phyloP scores from a whole-genome alignment of 2,329 filamentous ascomycete species.

The Exophiala sp. region DNA sequence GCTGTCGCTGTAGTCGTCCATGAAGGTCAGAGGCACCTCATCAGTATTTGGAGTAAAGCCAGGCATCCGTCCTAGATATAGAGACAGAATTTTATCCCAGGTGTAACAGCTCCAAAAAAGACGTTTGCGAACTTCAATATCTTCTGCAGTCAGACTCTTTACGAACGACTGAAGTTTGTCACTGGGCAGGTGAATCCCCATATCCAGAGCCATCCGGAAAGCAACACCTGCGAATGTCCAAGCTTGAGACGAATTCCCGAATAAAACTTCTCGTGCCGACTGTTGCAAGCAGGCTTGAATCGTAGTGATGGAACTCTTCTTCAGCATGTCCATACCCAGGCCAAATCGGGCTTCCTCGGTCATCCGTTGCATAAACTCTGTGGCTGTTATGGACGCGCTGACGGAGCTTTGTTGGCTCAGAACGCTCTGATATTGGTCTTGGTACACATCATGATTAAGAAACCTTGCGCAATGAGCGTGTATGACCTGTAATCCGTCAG shows the following conservation, averaged over 20 bases:
- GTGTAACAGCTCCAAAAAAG: constrained; percentile 34
- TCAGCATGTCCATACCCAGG: constrained; percentile 31
- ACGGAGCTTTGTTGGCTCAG: constrained; percentile 12
- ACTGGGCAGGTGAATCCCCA: constrained; percentile 31
- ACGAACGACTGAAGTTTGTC: constrained; percentile 28
- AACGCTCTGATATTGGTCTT: constrained; percentile 20
- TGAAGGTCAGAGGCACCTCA: constrained; percentile 27
- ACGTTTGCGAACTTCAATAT: constrained; percentile 32
- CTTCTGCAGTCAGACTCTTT: constrained; percentile 29
- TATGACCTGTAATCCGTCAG: constrained; percentile 18
- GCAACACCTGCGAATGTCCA: constrained; percentile 33
- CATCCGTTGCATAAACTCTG: constrained; percentile 24
- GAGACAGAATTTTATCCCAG: constrained; percentile 33
- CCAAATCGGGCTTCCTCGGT: constrained; percentile 28
- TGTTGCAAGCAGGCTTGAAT: constrained; percentile 33
- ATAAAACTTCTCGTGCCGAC: constrained; percentile 31
- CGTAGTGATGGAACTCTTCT: constrained; percentile 30
- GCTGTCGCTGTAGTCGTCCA: constrained; percentile 31
- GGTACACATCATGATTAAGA: constrained; percentile 28
- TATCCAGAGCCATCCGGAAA: constrained; percentile 33
- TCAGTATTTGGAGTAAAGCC: constrained; percentile 26
- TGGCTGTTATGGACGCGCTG: constrained; percentile 9
- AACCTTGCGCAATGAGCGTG: constrained; percentile 27
- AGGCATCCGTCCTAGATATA: constrained; percentile 33
- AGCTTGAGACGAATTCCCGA: constrained; percentile 29